Percentiles rank a stretch among this genome's conserved stretches.
Evolutionary conservation across 345 rosid genomes (phyloP).

Genomic region (Noccaea caerulescens): DNA sequence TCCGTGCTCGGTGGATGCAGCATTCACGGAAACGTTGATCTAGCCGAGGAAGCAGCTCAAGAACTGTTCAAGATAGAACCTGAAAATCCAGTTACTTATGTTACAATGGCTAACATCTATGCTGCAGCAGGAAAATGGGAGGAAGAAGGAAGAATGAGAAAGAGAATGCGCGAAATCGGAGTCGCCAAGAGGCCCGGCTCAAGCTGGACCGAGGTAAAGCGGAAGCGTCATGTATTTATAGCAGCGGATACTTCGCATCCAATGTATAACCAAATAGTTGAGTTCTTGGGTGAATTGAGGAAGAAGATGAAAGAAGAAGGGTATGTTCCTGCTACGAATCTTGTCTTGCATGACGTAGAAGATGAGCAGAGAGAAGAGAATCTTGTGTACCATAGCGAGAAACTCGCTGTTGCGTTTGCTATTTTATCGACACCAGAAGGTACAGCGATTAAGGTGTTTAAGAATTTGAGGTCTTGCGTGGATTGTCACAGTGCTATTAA

Average conservation of each 20-base stretch:
- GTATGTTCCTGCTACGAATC: constrained; percentile 70
- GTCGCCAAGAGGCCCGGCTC: constrained; percentile 75
- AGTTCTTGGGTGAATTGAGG: constrained; percentile 57
- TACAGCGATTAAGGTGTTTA: constrained; percentile 69
- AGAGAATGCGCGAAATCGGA: constrained; percentile 60
- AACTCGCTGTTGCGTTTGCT: constrained; percentile 88
- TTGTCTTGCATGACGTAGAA: constrained; percentile 87
- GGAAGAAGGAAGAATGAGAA: constrained; percentile 71
- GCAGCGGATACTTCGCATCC: constrained; percentile 81
- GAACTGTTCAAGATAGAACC: constrained; percentile 83
- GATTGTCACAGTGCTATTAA: constrained; percentile 93
- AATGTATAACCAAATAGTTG: constrained; percentile 58
- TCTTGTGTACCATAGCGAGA: constrained; percentile 86
- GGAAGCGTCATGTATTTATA: constrained; percentile 65
- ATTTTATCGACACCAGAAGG: constrained; percentile 69
- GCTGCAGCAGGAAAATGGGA: constrained; percentile 75
- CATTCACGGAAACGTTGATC: constrained; percentile 71
- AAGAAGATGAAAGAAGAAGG: constrained; percentile 82
- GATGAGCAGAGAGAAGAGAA: constrained; percentile 91
- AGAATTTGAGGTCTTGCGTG: constrained; percentile 88
- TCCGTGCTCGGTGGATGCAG: constrained; percentile 87
- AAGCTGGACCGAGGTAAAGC: constrained; percentile 82
- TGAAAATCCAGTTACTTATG: constrained; percentile 83
- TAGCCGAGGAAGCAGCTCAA: constrained; percentile 74
- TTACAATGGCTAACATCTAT: constrained; percentile 88